Evolutionary conservation across 495 filamentous ascomycete genomes (phyloP), one percentile per base, ranked within the genome.

Genomic region (Penicillium maclennaniae): DNA sequence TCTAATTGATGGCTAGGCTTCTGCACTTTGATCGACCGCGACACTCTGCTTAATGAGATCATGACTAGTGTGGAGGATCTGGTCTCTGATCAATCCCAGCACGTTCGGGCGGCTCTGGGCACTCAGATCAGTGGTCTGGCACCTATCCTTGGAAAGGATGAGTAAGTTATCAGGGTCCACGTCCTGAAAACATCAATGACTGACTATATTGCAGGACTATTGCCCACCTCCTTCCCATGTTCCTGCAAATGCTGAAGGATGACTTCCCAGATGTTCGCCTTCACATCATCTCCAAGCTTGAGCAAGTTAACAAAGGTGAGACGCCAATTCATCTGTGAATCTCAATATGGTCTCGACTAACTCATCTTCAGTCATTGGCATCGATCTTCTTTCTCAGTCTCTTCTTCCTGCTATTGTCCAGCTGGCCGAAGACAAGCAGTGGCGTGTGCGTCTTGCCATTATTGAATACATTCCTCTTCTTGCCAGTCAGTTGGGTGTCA

Each of bases 401-500:
- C 87, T 98, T 36, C 87, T 98, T 31, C 93, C 93, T 5, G 93
- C 93, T n/a, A 98, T 98, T 62, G 91, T 97, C 38, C 91, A 97
- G 63, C 80, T 98, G 55, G 93, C 93, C 50, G 93, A 97, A 71
- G 93, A 98, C 71, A 98, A 98, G 80, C 92, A 98, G 78, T 98
- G 93, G 93, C 88, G 93, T 63, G 93, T 98, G 54, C 88, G 93
- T 47, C 79, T 98, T 47, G 93, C 93, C 43, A 98, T 98, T 63
- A 98, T 98, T 66, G 92, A 97, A 80, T 97, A 98, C 73, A 97
- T 98, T 64, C 93, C 93, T 21, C 81, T 98, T 42, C 86, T 98
- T 37, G 95, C 95, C 42, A 91, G 89, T 61, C 93, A 98, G 66
- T 80, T 98, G 15, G 93, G 93, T 39, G 93, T 97, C 49, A 85